Evolutionary conservation across 768 basidiomycete genomes (phyloP).

Genomic region (Rubroboletus satanas): DNA sequence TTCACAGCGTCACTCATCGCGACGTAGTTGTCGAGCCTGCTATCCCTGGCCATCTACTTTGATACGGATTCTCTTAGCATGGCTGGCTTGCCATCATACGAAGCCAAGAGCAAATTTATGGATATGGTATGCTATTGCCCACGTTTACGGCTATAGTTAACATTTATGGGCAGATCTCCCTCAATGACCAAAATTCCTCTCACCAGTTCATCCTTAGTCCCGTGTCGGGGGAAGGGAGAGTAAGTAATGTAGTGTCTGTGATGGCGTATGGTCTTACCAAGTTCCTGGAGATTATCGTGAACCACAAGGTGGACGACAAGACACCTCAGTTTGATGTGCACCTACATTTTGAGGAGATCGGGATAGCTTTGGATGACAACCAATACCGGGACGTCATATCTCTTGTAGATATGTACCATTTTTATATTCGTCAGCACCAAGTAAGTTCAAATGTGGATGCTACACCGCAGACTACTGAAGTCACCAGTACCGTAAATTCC

Average conservation of each 20-base stretch:
- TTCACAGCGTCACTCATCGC: conserved; percentile 2
- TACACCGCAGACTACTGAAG: conserved; percentile 9
- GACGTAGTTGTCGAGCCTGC: conserved; percentile 72
- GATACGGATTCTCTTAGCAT: conserved; percentile 88
- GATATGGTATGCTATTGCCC: conserved; percentile 49
- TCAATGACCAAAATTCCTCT: conserved; percentile 36
- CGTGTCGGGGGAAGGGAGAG: conserved; percentile 91
- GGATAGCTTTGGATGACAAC: conserved; percentile 83
- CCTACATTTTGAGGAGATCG: conserved; percentile 89
- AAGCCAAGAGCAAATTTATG: conserved; percentile 69
- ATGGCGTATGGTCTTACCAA: conserved; percentile 1
- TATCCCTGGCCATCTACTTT: conserved; percentile 89
- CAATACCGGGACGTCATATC: conserved; percentile 94
- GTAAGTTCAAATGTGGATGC: conserved; percentile 35
- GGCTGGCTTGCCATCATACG: conserved; percentile 58
- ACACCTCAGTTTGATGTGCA: conserved; percentile 86
- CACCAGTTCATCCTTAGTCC: conserved; percentile 97
- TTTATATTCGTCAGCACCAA: conserved; percentile 82
- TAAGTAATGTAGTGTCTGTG: conserved; percentile 33
- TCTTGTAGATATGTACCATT: conserved; percentile 93
- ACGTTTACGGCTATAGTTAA: conserved; percentile 7
- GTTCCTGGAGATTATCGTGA: conserved; percentile 65
- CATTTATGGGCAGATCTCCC: conserved; percentile 43
- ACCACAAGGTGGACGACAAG: conserved; percentile 67
- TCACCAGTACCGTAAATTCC: conserved; percentile 70